phyloP scores from a whole-genome alignment of 805 yeast genomes.

The Candida ulmi region DNA sequence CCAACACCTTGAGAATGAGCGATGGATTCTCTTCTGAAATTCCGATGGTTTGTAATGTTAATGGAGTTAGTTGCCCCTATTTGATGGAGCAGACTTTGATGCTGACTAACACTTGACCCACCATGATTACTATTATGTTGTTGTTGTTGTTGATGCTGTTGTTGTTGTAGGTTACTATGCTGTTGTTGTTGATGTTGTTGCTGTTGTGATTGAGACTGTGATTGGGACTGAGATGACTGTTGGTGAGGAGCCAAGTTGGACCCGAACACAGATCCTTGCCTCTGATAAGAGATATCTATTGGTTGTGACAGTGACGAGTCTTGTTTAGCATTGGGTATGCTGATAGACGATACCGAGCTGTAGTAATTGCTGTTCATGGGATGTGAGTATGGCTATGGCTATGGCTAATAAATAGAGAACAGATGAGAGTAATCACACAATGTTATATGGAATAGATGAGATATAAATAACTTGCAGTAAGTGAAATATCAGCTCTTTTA shows the following conservation, averaged over 20 bases:
- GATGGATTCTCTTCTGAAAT: conserved; percentile 77
- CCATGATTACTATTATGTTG: not conserved
- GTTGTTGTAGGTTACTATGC: conserved; percentile 11
- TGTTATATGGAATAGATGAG: too few relatives aligned
- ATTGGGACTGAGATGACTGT: not conserved
- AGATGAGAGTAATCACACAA: too few relatives aligned
- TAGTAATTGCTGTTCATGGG: conserved; percentile 18
- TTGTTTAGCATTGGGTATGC: conserved; percentile 23
- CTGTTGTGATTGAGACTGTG: conserved; percentile 16
- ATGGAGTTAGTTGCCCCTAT: conserved; percentile 13
- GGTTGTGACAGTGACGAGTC: conserved; percentile 25
- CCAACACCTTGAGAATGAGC: conserved; percentile 98
- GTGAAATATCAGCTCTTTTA: too few relatives aligned
- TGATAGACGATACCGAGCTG: conserved; percentile 25
- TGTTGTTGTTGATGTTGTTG: conserved; percentile 1
- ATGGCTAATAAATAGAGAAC: too few relatives aligned
- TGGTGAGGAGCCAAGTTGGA: not conserved
- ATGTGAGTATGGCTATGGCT: too few relatives aligned
- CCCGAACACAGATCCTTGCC: conserved; percentile 24
- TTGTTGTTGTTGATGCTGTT: conserved; percentile 5
- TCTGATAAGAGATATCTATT: conserved; percentile 31
- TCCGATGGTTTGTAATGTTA: conserved; percentile 30
- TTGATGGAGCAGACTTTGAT: not conserved
- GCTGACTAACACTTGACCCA: not conserved
- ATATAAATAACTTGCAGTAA: too few relatives aligned